Evolutionary conservation across 2,329 filamentous ascomycete genomes (phyloP).

Genomic region (Chaetomiaceae sp.): DNA sequence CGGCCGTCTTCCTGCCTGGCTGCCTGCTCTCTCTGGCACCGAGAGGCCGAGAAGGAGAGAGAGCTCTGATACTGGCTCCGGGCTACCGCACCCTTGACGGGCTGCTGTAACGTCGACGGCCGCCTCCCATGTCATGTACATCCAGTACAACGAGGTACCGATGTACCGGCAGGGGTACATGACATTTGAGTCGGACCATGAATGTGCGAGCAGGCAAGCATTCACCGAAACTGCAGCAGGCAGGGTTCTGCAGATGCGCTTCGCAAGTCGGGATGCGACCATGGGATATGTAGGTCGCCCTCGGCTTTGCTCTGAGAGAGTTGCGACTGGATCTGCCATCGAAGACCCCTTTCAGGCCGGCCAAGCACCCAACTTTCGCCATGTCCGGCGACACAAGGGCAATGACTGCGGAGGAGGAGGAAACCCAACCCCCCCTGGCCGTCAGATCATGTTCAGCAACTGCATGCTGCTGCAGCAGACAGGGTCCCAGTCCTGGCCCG

Average conservation of each 20-base stretch:
- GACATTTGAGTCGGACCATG: constrained; percentile 5
- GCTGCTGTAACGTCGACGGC: constrained; percentile 12
- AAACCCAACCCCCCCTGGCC: neutral
- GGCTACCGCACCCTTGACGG: neutral
- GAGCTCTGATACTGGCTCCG: constrained; percentile 1
- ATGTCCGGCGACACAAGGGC: neutral
- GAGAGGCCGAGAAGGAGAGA: too few species aligned
- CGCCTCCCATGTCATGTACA: constrained; percentile 10
- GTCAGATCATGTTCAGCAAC: constrained; percentile 13
- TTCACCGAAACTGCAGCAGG: constrained; percentile 11
- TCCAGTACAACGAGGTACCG: constrained; percentile 27
- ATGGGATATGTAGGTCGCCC: neutral
- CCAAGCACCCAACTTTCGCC: neutral
- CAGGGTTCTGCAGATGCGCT: constrained; percentile 18
- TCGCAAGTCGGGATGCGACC: constrained; percentile 21
- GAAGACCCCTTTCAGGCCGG: neutral
- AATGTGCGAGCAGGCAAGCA: constrained; percentile 9
- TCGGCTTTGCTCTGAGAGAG: neutral
- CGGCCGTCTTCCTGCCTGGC: neutral
- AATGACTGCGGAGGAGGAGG: neutral
- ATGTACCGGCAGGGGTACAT: constrained; percentile 25
- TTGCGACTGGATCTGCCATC: neutral
- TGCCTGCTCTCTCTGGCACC: constrained; percentile 1
- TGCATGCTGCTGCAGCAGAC: constrained; percentile 18
- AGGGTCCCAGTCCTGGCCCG: constrained; percentile 12